phyloP scores from a whole-genome alignment of 2,329 filamentous ascomycete species.

The Alternaria tenuissima region DNA sequence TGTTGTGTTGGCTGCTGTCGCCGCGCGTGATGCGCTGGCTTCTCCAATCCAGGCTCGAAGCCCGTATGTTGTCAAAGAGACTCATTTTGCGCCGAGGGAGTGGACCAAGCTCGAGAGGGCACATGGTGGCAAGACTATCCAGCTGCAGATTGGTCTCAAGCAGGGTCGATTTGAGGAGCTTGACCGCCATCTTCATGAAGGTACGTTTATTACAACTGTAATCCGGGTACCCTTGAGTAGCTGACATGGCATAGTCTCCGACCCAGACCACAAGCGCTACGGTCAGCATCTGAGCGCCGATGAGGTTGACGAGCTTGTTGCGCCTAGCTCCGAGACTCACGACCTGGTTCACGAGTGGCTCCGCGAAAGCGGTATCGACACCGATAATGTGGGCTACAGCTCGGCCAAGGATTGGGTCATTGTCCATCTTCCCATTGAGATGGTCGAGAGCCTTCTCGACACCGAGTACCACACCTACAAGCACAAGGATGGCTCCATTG shows the following conservation, averaged over 20 bases:
- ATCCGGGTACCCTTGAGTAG: too few relatives aligned
- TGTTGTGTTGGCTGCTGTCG: conserved; percentile 38
- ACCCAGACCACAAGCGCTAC: conserved; percentile 62
- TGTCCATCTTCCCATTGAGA: conserved; percentile 60
- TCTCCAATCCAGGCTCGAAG: conserved; percentile 51
- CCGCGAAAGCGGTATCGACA: conserved; percentile 60
- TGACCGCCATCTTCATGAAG: conserved; percentile 63
- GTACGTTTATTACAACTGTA: conserved; percentile 36
- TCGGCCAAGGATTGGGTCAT: conserved; percentile 67
- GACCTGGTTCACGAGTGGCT: conserved; percentile 66
- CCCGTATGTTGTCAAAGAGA: conserved; percentile 64
- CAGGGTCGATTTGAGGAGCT: conserved; percentile 65
- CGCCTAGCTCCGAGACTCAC: conserved; percentile 61
- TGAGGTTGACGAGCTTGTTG: conserved; percentile 64
- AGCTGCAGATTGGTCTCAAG: conserved; percentile 67
- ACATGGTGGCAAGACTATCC: conserved; percentile 58
- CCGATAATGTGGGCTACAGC: conserved; percentile 57
- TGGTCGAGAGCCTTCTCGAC: conserved; percentile 62
- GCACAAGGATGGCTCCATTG: conserved; percentile 61
- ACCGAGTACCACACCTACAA: conserved; percentile 61
- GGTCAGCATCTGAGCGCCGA: conserved; percentile 61
- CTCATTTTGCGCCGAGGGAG: conserved; percentile 59
- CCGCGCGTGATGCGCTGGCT: conserved; percentile 43
- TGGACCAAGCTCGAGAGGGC: conserved; percentile 61
- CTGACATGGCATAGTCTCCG: conserved; percentile 28